Conservation (phyloP, 2,329 filamentous ascomycete species). For the Talaromyces marneffei region DNA sequence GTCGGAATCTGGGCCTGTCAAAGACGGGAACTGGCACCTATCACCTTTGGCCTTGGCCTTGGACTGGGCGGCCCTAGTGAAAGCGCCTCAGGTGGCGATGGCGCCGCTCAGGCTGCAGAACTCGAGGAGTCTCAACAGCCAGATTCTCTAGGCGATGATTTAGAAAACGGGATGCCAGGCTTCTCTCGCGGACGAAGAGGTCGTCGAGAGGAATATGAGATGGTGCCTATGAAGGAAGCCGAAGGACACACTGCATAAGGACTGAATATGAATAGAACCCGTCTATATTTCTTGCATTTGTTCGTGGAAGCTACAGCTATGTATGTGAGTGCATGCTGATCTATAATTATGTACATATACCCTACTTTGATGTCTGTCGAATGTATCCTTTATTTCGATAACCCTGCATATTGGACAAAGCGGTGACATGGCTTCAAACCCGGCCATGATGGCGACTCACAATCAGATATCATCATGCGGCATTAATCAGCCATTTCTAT, state of each 20-base stretch:
- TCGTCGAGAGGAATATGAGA: constrained; percentile 30
- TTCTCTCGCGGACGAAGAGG: constrained; percentile 29
- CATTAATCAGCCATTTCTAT: background rate
- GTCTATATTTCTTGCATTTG: constrained; percentile 6
- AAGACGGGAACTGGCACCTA: constrained; percentile 81
- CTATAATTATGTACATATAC: constrained; percentile 12
- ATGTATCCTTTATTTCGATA: background rate
- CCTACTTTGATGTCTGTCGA: background rate
- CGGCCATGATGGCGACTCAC: background rate
- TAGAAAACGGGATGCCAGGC: constrained; percentile 18
- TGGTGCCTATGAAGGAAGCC: constrained; percentile 29
- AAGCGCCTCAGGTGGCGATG: constrained; percentile 10
- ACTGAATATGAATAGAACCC: constrained; percentile 1
- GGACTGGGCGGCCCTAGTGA: constrained; percentile 17
- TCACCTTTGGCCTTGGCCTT: constrained; percentile 67
- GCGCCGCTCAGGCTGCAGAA: constrained; percentile 15
- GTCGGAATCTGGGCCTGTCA: constrained; percentile 87
- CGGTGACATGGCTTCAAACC: background rate
- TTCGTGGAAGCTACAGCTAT: background rate
- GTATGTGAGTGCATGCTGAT: background rate
- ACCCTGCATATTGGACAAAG: background rate
- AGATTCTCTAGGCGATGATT: constrained; percentile 14
- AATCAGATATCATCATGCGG: background rate
- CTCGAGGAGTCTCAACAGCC: constrained; percentile 8
- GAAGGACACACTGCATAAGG: constrained; percentile 28